Conservation (phyloP, 2,329 filamentous ascomycete species). For the Pyricularia pennisetigena region DNA sequence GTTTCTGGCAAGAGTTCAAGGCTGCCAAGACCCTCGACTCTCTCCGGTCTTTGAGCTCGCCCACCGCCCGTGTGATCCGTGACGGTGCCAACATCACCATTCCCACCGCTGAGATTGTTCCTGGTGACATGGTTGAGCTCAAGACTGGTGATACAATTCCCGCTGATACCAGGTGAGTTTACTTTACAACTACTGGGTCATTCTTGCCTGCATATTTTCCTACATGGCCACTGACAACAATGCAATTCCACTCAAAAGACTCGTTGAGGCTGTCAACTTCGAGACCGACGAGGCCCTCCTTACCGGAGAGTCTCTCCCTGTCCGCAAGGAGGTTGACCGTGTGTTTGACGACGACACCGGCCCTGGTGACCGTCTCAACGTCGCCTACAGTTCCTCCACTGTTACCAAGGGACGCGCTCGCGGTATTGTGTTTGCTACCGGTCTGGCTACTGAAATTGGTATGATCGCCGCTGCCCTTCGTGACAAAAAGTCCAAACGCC, state of each 20-base stretch:
- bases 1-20: constrained; percentile 42
- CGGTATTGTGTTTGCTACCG: constrained; percentile 49
- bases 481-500: constrained; percentile 34
- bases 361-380: constrained; percentile 49
- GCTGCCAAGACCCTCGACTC: constrained; percentile 45
- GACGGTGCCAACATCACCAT: constrained; percentile 36
- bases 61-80: constrained; percentile 38
- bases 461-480: constrained; percentile 53
- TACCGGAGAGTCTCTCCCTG: constrained; percentile 52
- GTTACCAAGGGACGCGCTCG: constrained; percentile 52
- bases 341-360: constrained; percentile 42
- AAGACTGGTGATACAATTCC: constrained; percentile 34
- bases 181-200: not conserved
- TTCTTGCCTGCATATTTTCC: no score
- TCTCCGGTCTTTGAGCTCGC: constrained; percentile 35
- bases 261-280: constrained; percentile 42
- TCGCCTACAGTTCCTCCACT: constrained; percentile 51
- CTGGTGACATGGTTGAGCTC: constrained; percentile 47
- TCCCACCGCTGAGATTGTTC: constrained; percentile 42
- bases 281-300: constrained; percentile 52
- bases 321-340: constrained; percentile 38
- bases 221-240: not conserved
- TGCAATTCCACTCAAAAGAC: constrained; percentile 13
- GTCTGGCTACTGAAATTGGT: constrained; percentile 51
- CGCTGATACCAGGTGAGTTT: constrained; percentile 20